Evolutionary conservation across 306 rosid genomes (phyloP).

Genomic region (Ziziphus jujuba): DNA sequence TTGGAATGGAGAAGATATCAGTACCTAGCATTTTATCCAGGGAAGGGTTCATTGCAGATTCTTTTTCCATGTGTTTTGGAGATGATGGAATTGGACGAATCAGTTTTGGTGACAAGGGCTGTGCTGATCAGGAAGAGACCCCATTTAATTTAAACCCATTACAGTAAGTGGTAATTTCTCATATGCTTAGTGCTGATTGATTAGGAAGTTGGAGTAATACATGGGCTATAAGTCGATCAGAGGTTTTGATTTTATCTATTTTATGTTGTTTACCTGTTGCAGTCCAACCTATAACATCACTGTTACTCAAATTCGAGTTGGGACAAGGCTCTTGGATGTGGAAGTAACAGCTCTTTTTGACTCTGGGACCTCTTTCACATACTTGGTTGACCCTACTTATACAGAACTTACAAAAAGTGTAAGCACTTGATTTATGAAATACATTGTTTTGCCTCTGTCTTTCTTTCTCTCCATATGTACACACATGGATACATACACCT

Average conservation of each 20-base stretch:
- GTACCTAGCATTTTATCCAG: constrained; percentile 90
- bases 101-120: constrained; percentile 91
- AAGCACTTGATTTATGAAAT: constrained; percentile 37
- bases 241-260: constrained; percentile 18
- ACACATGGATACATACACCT: not conserved
- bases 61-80: constrained; percentile 97
- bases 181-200: constrained; percentile 35
- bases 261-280: constrained; percentile 38
- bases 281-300: constrained; percentile 91
- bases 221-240: constrained; percentile 8
- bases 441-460: constrained; percentile 9
- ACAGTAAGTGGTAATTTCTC: constrained; percentile 77
- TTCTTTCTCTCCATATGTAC: not conserved
- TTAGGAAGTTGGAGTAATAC: constrained; percentile 20
- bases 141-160: constrained; percentile 77
- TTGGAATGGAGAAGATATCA: constrained; percentile 94
- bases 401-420: constrained; percentile 61
- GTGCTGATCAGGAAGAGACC: constrained; percentile 81
- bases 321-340: constrained; percentile 60
- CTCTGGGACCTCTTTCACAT: constrained; percentile 91
- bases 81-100: constrained; percentile 87
- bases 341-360: constrained; percentile 81
- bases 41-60: constrained; percentile 78
- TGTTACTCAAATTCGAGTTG: constrained; percentile 70
- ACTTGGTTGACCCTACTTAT: constrained; percentile 77